Conservation (phyloP, 306 rosid species). For the Neltuma alba region DNA sequence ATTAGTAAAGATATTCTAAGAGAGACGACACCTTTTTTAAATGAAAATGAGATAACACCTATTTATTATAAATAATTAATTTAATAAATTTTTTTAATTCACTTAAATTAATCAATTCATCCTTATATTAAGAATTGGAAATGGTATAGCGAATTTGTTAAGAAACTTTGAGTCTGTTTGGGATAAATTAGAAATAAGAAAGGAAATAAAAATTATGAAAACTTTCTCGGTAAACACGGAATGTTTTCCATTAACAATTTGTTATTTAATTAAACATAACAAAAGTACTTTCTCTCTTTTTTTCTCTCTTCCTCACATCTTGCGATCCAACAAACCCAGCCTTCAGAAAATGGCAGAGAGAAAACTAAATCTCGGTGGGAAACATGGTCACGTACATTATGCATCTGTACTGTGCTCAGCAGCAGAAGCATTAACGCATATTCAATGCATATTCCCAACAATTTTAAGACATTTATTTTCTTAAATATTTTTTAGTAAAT, state of each 20-base stretch:
- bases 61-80: no score
- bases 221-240: background rate
- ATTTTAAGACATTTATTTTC: background rate
- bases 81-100: no score
- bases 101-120: no score
- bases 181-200: background rate
- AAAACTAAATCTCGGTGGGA: background rate
- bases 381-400: background rate
- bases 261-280: no score
- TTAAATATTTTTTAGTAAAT: background rate
- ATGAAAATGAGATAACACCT: no score
- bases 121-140: no score
- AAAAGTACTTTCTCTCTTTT: background rate
- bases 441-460: background rate
- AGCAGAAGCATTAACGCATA: background rate
- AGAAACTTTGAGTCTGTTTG: background rate
- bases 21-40: no score
- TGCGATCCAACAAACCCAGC: background rate
- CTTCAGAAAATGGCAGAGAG: background rate
- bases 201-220: no score
- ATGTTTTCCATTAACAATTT: background rate
- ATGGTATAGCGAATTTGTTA: no score
- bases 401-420: background rate
- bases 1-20: no score
- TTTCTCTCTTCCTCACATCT: background rate